phyloP scores from a whole-genome alignment of 345 rosid species.

The Heritiera littoralis region DNA sequence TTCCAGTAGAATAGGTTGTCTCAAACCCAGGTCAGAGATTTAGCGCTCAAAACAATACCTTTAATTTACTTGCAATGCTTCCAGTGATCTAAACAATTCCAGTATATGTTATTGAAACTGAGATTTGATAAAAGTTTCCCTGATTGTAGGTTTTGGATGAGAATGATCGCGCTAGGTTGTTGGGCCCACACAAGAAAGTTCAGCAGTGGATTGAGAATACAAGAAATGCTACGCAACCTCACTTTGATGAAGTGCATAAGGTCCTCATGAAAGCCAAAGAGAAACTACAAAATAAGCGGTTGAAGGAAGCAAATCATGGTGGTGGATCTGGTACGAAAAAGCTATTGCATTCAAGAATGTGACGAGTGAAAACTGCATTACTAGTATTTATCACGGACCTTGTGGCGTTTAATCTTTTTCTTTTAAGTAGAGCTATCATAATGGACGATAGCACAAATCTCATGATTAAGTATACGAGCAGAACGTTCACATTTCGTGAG shows the following conservation, averaged over 20 bases:
- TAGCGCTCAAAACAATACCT: not conserved
- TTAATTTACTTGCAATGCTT: not conserved
- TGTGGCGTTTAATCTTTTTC: not conserved
- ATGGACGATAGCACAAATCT: not conserved
- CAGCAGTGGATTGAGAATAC: slow-evolving; percentile 74
- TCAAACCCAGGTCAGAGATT: not conserved
- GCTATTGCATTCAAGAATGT: not conserved
- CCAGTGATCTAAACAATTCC: not conserved
- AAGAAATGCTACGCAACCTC: slow-evolving; percentile 62
- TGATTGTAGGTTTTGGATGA: slow-evolving; percentile 64
- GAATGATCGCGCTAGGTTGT: slow-evolving; percentile 49
- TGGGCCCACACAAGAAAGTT: slow-evolving; percentile 67
- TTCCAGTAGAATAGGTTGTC: not conserved
- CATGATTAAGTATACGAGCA: no score
- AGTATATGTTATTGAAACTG: not conserved
- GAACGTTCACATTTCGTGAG: no score
- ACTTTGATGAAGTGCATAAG: slow-evolving; percentile 75
- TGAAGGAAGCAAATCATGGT: slow-evolving; percentile 20
- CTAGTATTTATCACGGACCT: not conserved
- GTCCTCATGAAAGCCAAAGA: slow-evolving; percentile 48
- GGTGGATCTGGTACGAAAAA: slow-evolving; percentile 9
- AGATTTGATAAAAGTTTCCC: slow-evolving; percentile 1
- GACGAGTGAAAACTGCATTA: not conserved
- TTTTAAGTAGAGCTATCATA: not conserved
- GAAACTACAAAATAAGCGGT: slow-evolving; percentile 34